Percentiles rank a stretch among this genome's conserved stretches.
Evolutionary conservation across 1,284 basidiomycete species (phyloP).

Genomic region (Fomitopsis betulina): DNA sequence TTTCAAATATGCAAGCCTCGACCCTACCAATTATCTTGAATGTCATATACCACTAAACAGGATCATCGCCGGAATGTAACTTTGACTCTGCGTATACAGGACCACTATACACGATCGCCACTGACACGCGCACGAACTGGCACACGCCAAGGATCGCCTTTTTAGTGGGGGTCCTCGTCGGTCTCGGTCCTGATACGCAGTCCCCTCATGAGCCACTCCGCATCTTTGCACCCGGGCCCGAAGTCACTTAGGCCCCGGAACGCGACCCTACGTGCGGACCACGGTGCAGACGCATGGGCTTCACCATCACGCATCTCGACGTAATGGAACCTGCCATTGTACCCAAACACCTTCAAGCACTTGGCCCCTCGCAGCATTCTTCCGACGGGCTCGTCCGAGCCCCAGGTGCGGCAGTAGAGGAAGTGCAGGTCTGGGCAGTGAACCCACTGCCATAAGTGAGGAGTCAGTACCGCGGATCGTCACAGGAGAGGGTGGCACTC

Average conservation of each 20-base stretch:
- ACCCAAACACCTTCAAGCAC: background rate
- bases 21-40: too few relatives aligned
- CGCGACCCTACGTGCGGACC: constrained; percentile 1
- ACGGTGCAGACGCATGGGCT: background rate
- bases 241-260: background rate
- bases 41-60: too few relatives aligned
- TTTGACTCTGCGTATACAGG: too few relatives aligned
- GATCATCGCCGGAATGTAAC: too few relatives aligned
- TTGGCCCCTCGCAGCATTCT: background rate
- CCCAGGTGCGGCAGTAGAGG: background rate
- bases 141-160: too few relatives aligned
- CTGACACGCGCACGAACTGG: too few relatives aligned
- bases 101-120: too few relatives aligned
- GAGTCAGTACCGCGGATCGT: background rate
- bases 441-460: background rate
- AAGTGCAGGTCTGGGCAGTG: background rate
- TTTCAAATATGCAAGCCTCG: too few relatives aligned
- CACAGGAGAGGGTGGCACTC: background rate
- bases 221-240: background rate
- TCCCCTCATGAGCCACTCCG: background rate
- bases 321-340: background rate
- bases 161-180: background rate
- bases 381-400: background rate
- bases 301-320: background rate
- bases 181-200: background rate